A percentile compares a stretch with the other conserved stretches of the same genome.
phyloP scores from a whole-genome alignment of 2,329 filamentous ascomycete species.

The Pseudogymnoascus sp. region DNA sequence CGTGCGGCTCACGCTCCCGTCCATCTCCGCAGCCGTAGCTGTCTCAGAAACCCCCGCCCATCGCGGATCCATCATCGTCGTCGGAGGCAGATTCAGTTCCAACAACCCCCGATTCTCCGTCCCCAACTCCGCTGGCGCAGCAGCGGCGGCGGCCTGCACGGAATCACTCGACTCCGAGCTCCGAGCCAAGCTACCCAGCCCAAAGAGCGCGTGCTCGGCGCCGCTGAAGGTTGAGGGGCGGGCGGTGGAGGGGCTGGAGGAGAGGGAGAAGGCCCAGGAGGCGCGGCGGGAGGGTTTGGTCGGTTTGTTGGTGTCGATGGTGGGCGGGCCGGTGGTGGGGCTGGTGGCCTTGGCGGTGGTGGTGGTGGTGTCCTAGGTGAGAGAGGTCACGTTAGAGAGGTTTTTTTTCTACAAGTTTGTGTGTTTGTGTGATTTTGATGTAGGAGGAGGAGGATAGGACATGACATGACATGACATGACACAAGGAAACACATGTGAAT shows the following conservation, averaged over 20 bases:
- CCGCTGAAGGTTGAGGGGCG: neutral
- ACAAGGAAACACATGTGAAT: neutral
- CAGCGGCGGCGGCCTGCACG: neutral
- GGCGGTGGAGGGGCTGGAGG: neutral
- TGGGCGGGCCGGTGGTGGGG: neutral
- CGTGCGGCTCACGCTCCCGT: neutral
- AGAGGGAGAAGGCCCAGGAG: neutral
- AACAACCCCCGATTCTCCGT: neutral
- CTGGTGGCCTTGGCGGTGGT: neutral
- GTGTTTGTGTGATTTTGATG: neutral
- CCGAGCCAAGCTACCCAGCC: neutral
- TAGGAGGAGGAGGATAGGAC: neutral
- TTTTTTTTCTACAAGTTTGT: constrained; percentile 1
- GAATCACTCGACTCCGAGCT: neutral
- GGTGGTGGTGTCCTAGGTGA: neutral
- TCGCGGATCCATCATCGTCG: neutral
- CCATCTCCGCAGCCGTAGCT: neutral
- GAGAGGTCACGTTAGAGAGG: neutral
- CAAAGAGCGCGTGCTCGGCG: neutral
- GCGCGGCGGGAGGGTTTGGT: neutral
- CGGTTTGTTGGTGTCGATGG: neutral
- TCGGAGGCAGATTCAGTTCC: neutral
- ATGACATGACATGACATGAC: neutral
- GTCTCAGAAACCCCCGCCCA: neutral
- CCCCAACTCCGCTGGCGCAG: neutral